Evolutionary conservation across 805 yeast genomes (phyloP), one percentile per base, ranked within the genome.

Genomic region (Peterozyma toletana): DNA sequence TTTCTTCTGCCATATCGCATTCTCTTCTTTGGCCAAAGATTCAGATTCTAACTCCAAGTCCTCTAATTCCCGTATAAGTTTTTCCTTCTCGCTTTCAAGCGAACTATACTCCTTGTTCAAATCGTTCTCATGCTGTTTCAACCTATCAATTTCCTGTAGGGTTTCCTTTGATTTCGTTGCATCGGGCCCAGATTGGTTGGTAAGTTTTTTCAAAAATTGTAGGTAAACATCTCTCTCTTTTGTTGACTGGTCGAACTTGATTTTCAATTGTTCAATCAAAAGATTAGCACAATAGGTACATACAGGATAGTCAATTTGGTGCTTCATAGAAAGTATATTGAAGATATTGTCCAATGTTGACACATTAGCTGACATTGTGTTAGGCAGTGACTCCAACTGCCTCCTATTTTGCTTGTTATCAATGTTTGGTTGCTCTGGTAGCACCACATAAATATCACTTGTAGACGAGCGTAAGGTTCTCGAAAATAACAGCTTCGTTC

Each of bases 231-330:
- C 96, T 50, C 91, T 79, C 53, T 91, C 96, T 48, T 72, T 73
- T 15, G 83, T 76, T 5, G 82, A 75, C 44, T 78, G 85, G 47
- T 85, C 91, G 58, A 85, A 85, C 51, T 81, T 81, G 11, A 66
- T 59, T 53, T 80, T 83, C 59, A 88, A 70, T 45, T 80, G 81
- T 9, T 76, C 79, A 10, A 84, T 67, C 21, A 91, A 61, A 16
- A 72, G 58, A 37, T 73, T 77, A 6, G 93, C 84, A 60, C 99
- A 93, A 37, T 90, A 97, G 18, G 72, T 71, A 53, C 98, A 91
- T 13, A 93, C 78, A 0, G 99, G 99, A 55, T 79, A 80, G 50
- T 87, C 95, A 13, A 91, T 72, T 47, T 83, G 88, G 41, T 83
- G 81, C 48, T 84, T 82, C 5, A 75, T 68, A 0, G 93, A 82